Base-by-base conservation (phyloP, 192 early-diverging fungal genomes). In the Coemansia sp. region DNA sequence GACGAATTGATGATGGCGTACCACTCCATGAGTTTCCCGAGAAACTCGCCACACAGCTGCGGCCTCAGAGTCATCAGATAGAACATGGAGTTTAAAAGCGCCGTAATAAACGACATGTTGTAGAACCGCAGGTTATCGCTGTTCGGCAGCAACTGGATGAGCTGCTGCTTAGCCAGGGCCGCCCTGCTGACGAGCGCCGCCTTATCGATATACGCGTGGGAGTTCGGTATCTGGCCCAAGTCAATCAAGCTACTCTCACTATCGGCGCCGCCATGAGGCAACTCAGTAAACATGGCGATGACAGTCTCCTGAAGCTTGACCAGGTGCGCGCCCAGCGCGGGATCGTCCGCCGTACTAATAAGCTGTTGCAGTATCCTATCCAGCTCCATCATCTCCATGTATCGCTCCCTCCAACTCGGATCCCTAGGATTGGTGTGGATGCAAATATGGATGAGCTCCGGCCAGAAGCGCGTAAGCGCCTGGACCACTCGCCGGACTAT, bases 51-150 rank as follows among this genome's bases (percentile, higher is more conserved):
- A 59, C 73, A 75, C 20, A 82, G 72, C 73, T 82, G 79, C 18
- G 79, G 67, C 21, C 79, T 66, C 66, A 82, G 60, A 38, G 61
- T 76, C 73, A 82, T 75, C 62, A 82, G 39, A 34, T 76, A 76
- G 14, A 82, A 64, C 12, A 76, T 59, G 6, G 79, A 82, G 61
- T 62, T 82, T 36, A 82, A 50, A 12, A 76, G 65, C 3, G 70
- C 79, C 0, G 79, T 82, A 28, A 76, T 76, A 43, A 82, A 82
- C 34, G 79, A 67, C 33, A 70, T 70, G 70, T 82, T 82, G 64
- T 69, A 82, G 10, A 76, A 58, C 9, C 61, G 63, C 61, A 66
- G 62, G 39, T 68, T 75, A 25, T 82, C 79, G 64, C 79, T 76
- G 61, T 69, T 76, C 33, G 79, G 79, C 43, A 82, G 70, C 67